A percentile compares a stretch with the other conserved stretches of the same genome.
Evolutionary conservation across 2,329 filamentous ascomycete species (phyloP).

Genomic region (Alternaria sp.): DNA sequence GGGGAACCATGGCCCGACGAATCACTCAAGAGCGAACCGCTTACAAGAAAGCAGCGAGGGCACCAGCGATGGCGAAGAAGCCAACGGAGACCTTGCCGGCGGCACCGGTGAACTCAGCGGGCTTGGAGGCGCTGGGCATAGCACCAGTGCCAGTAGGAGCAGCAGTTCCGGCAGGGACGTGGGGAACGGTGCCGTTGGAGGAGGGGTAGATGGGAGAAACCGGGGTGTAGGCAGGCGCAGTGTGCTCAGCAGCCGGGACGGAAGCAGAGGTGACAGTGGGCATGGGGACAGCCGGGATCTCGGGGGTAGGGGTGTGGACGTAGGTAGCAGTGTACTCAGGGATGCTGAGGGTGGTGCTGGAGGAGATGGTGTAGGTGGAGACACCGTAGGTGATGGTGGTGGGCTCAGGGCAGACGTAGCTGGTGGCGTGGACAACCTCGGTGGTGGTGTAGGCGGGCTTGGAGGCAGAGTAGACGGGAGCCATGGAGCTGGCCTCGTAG

Average conservation of each 20-base stretch:
- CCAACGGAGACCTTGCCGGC: conserved; percentile 60
- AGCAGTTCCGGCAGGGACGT: conserved; percentile 27
- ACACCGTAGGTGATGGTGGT: conserved; percentile 37
- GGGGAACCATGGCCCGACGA: conserved; percentile 4
- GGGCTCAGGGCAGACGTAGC: conserved; percentile 30
- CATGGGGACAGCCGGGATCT: neutral
- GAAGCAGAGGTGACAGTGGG: neutral
- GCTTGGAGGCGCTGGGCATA: conserved; percentile 39
- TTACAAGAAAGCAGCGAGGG: conserved; percentile 53
- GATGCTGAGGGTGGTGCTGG: conserved; percentile 39
- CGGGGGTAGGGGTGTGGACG: conserved; percentile 23
- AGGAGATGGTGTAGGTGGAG: conserved; percentile 43
- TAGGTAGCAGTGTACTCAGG: conserved; percentile 29
- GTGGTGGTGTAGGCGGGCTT: conserved; percentile 35
- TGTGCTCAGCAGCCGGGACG: neutral
- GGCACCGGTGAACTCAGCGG: conserved; percentile 57
- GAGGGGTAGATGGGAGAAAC: conserved; percentile 18
- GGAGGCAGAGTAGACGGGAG: conserved; percentile 1
- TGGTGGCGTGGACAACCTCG: conserved; percentile 30
- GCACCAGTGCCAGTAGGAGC: conserved; percentile 30
- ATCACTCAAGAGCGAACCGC: conserved; percentile 25
- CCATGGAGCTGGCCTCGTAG: neutral
- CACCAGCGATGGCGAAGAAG: conserved; percentile 60
- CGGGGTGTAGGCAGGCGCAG: conserved; percentile 12
- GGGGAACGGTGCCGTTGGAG: conserved; percentile 16